Conservation (phyloP, 1,284 basidiomycete genomes). For the Cerrena zonata region DNA sequence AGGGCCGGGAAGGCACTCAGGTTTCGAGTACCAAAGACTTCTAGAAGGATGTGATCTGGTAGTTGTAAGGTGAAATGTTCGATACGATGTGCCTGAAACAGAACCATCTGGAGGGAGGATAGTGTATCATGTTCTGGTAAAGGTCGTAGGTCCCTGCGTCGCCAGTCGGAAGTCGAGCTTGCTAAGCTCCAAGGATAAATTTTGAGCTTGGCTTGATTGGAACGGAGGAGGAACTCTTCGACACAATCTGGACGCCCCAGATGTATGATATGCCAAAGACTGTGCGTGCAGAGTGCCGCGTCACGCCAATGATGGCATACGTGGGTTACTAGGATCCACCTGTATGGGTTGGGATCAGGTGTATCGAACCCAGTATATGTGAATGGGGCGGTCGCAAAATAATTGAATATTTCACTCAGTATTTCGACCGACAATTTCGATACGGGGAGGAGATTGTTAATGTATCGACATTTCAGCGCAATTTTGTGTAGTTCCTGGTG, state of each 20-base stretch:
- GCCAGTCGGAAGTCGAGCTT: no score
- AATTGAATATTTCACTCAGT: background rate
- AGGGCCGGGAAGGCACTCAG: no score
- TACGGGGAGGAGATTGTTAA: background rate
- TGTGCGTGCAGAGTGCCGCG: background rate
- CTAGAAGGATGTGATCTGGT: background rate
- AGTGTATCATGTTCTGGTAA: background rate
- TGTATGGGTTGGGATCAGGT: background rate
- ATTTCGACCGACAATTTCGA: background rate
- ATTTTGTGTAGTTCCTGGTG: background rate
- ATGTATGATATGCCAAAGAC: background rate
- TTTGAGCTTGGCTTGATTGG: background rate
- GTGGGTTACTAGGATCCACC: background rate
- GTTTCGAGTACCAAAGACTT: no score
- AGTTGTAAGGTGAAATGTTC: background rate
- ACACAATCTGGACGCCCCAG: background rate
- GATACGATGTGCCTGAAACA: background rate
- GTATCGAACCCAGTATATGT: background rate
- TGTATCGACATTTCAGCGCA: background rate
- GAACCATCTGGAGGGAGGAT: background rate
- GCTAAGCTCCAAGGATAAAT: no score
- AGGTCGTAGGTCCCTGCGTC: no score
- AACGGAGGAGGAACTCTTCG: background rate
- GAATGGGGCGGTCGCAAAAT: background rate
- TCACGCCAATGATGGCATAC: conserved; percentile 4